A percentile compares a stretch with the other conserved stretches of the same genome.
Conservation (phyloP, 176 grass and related monocot species). For the Aegilops bicornis region DNA sequence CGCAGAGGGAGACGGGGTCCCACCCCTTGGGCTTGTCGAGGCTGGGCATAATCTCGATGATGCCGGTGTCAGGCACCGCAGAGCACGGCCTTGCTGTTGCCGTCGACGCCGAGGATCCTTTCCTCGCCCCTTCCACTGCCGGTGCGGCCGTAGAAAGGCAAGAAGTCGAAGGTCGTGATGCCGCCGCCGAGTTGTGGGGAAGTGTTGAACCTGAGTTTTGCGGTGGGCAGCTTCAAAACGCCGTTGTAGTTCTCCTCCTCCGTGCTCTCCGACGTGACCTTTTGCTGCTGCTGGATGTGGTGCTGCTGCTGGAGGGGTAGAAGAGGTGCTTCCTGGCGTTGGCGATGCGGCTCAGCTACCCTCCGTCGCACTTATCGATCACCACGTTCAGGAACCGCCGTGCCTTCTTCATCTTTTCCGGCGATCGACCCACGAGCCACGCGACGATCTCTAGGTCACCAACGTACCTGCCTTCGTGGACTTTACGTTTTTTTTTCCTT, state of each 20-base stretch:
- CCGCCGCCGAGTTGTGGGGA: background rate
- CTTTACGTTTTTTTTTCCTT: too few relatives aligned
- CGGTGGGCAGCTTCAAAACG: background rate
- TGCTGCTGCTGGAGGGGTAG: background rate
- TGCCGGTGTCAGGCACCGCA: background rate
- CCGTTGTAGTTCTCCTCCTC: background rate
- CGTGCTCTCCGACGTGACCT: background rate
- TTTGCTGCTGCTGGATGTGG: background rate
- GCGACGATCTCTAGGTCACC: background rate
- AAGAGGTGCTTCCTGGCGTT: background rate
- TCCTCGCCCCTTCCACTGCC: background rate
- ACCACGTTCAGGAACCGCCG: background rate
- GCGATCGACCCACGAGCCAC: background rate
- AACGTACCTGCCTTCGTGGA: too few relatives aligned
- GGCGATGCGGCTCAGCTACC: background rate
- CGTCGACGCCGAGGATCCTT: background rate
- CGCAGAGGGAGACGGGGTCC: background rate
- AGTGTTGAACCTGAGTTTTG: background rate
- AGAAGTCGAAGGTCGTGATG: background rate
- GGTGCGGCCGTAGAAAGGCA: background rate
- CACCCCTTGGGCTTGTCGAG: background rate
- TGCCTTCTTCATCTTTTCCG: background rate
- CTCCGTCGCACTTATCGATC: background rate
- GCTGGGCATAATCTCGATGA: background rate
- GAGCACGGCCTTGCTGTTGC: background rate